Conservation (phyloP, 2,329 filamentous ascomycete species). For the Talaromyces sp. region DNA sequence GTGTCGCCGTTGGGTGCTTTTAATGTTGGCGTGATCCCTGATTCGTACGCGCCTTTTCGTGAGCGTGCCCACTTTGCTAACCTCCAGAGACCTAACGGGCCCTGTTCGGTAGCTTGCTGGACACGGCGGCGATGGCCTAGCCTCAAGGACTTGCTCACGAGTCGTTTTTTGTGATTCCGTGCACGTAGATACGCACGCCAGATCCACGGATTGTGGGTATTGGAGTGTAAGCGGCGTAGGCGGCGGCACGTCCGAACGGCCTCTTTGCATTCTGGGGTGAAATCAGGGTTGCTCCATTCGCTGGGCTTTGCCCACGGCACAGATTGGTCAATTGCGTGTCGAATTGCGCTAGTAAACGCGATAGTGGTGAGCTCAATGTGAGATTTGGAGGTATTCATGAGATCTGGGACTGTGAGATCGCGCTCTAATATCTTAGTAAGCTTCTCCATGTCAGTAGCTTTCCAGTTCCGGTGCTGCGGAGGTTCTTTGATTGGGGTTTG, state of each 20-base stretch:
- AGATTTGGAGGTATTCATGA: neutral
- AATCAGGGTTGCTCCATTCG: neutral
- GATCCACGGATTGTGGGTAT: neutral
- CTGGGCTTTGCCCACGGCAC: neutral
- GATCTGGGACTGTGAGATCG: neutral
- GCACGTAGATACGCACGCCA: conserved; percentile 15
- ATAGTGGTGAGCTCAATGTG: neutral
- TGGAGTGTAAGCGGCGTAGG: neutral
- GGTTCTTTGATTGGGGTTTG: neutral
- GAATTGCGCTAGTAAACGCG: neutral
- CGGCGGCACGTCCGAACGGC: neutral
- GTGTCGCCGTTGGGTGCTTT: neutral
- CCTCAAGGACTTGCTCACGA: conserved; percentile 18
- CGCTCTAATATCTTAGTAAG: neutral
- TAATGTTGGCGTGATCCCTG: neutral
- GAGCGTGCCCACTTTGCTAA: conserved; percentile 26
- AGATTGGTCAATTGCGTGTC: neutral
- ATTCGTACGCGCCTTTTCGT: neutral
- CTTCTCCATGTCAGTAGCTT: neutral
- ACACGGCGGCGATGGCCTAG: conserved; percentile 24
- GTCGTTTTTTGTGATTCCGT: conserved; percentile 17
- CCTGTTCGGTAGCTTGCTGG: conserved; percentile 23
- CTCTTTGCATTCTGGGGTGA: neutral
- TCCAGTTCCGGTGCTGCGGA: neutral
- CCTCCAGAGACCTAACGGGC: conserved; percentile 23